Base-by-base conservation (phyloP, 2,329 filamentous ascomycete species). In the Aspergillus udagawae region DNA sequence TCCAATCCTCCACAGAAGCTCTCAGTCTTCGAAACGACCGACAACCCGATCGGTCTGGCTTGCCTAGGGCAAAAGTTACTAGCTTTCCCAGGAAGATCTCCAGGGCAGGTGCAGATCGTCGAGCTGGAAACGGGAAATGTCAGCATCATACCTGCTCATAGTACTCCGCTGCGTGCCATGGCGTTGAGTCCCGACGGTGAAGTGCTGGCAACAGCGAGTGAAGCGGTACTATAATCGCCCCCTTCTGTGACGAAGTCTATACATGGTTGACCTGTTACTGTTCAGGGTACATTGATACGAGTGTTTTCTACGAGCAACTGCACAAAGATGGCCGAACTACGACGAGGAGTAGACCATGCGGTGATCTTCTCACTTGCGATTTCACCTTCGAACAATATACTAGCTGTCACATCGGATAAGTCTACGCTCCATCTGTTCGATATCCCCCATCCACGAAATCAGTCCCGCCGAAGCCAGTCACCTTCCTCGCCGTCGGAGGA, bases 381-480 rank as follows among this genome's bases (percentile, higher is more conserved):
- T 72, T 95, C 90, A 21, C 92, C 92, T 0, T 87, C 87, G 0
- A 90, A 89, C 52, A 84, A 82, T 47, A 83, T 92, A 69, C 82
- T 97, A 10, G 94, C 94, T 27, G 93, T 92, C 60, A 97, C 93
- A 1, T 97, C 92, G 1, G 94, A 99, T 79, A 99, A 97, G 76
- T 92, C 91, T 5, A 99, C 92, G 0, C 81, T 99, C 10, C 94
- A 99, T 74, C 83, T 99, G 41, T 99, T 97, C 70, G 92, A 97
- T 68, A 82, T 97, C 1, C 88, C 88, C 51, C 71, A 74, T 53
- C 74, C 75, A 38, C 67, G 62, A 32, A 71, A 70, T 35, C 57
- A 65, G 38, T 63, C 65, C 3, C 69, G 69, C 57, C 70, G 71
- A 58, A 73, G 73, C 54, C 70, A 72, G 53, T 70, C 70, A 53